Percentiles rank a stretch among this genome's conserved stretches.
These are phyloP conservation scores for Poa annua DNA, from an alignment of 176 grass and related monocot species.

Conservation along the genomic window DNA sequence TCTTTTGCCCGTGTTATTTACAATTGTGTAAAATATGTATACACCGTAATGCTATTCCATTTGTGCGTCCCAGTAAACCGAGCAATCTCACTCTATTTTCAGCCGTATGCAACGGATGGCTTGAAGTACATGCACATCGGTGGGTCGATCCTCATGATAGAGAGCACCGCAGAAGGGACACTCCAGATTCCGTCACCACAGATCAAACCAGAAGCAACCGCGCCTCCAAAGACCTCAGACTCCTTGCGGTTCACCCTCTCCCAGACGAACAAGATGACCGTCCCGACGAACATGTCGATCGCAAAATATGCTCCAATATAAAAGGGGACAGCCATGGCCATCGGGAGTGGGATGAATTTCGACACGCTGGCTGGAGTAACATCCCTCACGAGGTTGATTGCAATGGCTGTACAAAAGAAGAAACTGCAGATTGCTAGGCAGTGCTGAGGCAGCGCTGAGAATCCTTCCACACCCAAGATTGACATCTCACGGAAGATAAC, in stretches of 20 bases:
- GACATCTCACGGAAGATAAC: slow-evolving; percentile 77
- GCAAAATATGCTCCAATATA: too few species aligned
- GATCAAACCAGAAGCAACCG: too few species aligned
- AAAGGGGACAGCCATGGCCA: too few species aligned
- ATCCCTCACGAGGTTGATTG: slow-evolving; percentile 64
- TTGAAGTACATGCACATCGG: slow-evolving; percentile 89
- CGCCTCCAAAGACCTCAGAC: too few species aligned
- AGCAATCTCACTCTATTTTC: not conserved
- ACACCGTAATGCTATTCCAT: slow-evolving; percentile 24
- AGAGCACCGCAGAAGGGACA: too few species aligned
- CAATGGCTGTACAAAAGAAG: slow-evolving; percentile 59
- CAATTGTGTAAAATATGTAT: slow-evolving; percentile 11
- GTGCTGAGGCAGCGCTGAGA: slow-evolving; percentile 62
- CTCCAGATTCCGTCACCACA: too few species aligned
- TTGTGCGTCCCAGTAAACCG: not conserved
- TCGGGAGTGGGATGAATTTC: too few species aligned
- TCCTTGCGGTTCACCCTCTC: too few species aligned
- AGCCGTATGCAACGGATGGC: slow-evolving; percentile 44
- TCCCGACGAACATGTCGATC: too few species aligned
- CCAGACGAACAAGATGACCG: too few species aligned
- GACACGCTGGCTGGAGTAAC: too few species aligned
- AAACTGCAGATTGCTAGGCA: slow-evolving; percentile 64
- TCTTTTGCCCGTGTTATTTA: not conserved
- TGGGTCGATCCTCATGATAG: slow-evolving; percentile 70
- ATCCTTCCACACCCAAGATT: slow-evolving; percentile 73